A percentile compares a stretch with the other conserved stretches of the same genome.
Evolutionary conservation across 257 asterid species (phyloP).

Genomic region (Scutellaria minor): DNA sequence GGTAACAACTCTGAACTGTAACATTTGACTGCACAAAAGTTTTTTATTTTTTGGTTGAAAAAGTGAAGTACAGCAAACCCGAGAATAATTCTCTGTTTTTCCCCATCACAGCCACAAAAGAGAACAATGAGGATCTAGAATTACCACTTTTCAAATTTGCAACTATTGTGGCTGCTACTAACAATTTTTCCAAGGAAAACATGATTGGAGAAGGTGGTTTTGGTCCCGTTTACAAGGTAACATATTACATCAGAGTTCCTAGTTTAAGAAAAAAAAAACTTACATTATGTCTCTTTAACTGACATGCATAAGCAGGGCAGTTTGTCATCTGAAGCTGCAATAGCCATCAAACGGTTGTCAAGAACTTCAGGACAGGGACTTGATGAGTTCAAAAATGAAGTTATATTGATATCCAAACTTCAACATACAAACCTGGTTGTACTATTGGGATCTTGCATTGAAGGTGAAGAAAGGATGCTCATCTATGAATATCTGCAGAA

Average conservation of each 20-base stretch:
- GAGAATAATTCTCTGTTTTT: neutral
- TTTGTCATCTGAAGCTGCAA: conserved; percentile 33
- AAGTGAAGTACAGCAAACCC: neutral
- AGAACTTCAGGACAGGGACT: conserved; percentile 47
- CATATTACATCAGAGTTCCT: neutral
- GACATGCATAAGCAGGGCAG: conserved; percentile 40
- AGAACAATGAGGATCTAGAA: conserved; percentile 37
- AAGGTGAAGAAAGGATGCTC: conserved; percentile 47
- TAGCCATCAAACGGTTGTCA: conserved; percentile 54
- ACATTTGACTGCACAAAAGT: neutral
- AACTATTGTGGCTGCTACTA: conserved; percentile 38
- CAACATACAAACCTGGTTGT: conserved; percentile 53
- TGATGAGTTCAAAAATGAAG: conserved; percentile 38
- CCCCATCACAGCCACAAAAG: conserved; percentile 7
- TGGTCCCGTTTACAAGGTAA: conserved; percentile 50
- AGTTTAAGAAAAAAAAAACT: neutral
- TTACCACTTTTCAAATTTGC: conserved; percentile 40
- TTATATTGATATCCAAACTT: conserved; percentile 45
- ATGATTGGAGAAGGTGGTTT: conserved; percentile 50
- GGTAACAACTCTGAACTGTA: conserved; percentile 7
- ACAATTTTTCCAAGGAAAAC: conserved; percentile 40
- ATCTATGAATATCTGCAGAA: conserved; percentile 50
- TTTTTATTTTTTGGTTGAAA: neutral
- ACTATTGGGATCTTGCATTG: conserved; percentile 48
- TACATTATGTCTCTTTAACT: neutral